Conservation (phyloP, 257 asterid genomes). For the Catharanthus roseus region DNA sequence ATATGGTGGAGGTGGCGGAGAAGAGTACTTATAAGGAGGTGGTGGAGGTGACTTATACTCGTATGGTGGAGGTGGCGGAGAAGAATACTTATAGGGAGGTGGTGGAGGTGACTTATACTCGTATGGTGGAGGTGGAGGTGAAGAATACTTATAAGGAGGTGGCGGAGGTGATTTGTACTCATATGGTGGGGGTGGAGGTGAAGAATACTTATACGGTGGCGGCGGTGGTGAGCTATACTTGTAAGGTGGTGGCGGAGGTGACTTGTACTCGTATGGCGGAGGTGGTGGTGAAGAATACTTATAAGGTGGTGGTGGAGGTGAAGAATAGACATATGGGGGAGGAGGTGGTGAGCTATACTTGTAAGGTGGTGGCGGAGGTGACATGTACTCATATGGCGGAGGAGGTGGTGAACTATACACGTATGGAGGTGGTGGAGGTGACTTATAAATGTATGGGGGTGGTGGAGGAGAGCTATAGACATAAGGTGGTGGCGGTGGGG, state of each 20-base stretch:
- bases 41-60: background rate
- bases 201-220: background rate
- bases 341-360: background rate
- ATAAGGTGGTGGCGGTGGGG: background rate
- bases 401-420: background rate
- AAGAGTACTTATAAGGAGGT: background rate
- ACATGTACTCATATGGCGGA: background rate
- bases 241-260: constrained; percentile 7
- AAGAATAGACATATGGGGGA: background rate
- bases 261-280: background rate
- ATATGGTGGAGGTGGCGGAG: background rate
- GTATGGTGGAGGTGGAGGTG: constrained; percentile 9
- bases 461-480: background rate
- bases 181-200: background rate
- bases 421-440: background rate
- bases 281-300: background rate
- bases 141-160: background rate
- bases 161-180: background rate
- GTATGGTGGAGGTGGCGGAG: constrained; percentile 7
- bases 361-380: background rate
- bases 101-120: background rate
- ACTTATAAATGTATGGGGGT: background rate
- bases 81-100: background rate
- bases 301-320: background rate
- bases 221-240: constrained; percentile 6